Evolutionary conservation across 495 filamentous ascomycete genomes (phyloP), one percentile per base, ranked within the genome.

Genomic region (Hyaloscypha bicolor): DNA sequence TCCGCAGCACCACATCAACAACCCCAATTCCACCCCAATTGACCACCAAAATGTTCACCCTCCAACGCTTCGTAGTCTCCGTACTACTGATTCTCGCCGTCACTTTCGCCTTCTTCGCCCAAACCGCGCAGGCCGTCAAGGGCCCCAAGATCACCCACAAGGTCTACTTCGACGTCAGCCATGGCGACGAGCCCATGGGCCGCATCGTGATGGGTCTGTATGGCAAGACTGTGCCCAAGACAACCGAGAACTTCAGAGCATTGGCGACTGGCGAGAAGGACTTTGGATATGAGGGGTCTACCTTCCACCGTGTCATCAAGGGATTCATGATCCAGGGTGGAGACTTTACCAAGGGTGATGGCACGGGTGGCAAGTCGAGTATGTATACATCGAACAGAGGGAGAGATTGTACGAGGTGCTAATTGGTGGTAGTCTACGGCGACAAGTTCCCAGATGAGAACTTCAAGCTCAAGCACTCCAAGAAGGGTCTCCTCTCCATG

Each of bases 261-360:
- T 86, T 99, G 69, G 92, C 94, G 72, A 98, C 95, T 66, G 95
- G 95, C 69, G 93, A 99, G 88, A 92, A 97, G 81, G 95, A 92
- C 74, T 97, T 91, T 76, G 95, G 95, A 64, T 99, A 97, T 78
- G 88, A 97, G 79, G 94, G 93, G 39, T 97, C 93, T 29, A 87
- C 80, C 77, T 99, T 99, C 90, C 95, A 99, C 87, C 92, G 95
- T 81, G 96, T 99, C 75, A 99, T 99, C 84, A 93, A 94, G 84
- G 74, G 90, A 64, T 99, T 99, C 84, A 99, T 99, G 95, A 97
- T 97, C 78, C 95, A 99, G 82, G 95, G 95, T 77, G 95, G 96
- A 81, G 96, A 99, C 82, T 99, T 99, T 83, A 99, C 96, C 78
- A 92, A 89, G 69, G 89, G 89, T 71, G 94, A 99, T 76, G 94